Evolutionary conservation across 2,329 filamentous ascomycete species (phyloP).

Genomic region (Cercospora sp.): DNA sequence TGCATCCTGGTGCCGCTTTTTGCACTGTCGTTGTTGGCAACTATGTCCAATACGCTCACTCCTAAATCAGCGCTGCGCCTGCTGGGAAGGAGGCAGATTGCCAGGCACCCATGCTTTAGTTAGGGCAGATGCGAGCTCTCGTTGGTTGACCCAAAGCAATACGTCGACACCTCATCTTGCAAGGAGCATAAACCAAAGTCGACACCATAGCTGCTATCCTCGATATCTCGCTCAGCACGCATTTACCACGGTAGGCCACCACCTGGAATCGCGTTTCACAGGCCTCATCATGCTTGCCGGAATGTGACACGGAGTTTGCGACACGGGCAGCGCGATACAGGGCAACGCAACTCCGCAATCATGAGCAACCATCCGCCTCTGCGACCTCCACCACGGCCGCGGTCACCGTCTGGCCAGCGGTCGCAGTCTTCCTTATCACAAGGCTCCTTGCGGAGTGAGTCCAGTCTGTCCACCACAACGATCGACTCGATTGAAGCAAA

Average conservation of each 20-base stretch:
- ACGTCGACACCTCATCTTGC: not conserved
- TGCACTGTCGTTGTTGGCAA: not conserved
- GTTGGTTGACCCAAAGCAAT: not conserved
- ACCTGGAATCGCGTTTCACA: not conserved
- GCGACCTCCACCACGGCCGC: conserved; percentile 37
- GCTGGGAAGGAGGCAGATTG: not conserved
- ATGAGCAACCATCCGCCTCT: conserved; percentile 36
- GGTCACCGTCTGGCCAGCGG: conserved; percentile 35
- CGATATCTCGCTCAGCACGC: not conserved
- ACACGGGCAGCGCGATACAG: not conserved
- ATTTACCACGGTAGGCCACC: not conserved
- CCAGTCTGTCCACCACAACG: conserved; percentile 39
- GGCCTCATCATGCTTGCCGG: not conserved
- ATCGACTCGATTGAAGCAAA: conserved; percentile 43
- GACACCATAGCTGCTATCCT: not conserved
- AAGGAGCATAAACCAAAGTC: not conserved
- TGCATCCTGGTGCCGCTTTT: not conserved
- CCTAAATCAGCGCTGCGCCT: not conserved
- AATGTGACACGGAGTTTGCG: conserved; percentile 7
- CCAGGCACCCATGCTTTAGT: conserved; percentile 1
- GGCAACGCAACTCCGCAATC: conserved; percentile 13
- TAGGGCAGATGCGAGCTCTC: not conserved
- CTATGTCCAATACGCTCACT: not conserved
- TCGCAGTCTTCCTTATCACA: conserved; percentile 40
- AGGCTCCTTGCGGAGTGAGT: conserved; percentile 37